Conservation (phyloP, 2,329 filamentous ascomycete species). For the Hysterium pulicare region DNA sequence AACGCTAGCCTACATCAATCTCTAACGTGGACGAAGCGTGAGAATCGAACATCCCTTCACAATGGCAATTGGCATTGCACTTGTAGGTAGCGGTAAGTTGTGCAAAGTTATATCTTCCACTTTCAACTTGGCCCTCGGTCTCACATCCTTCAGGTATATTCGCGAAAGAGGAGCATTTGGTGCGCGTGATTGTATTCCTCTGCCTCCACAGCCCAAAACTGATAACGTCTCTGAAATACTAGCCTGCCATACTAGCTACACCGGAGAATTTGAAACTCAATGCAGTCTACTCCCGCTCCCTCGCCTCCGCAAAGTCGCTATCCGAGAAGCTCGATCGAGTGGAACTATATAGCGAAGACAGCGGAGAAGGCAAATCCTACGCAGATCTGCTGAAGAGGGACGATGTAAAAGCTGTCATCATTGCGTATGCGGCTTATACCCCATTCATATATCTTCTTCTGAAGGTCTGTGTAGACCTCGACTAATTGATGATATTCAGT, state of each 20-base stretch:
- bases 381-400: slow-evolving; percentile 52
- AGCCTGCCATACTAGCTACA: slow-evolving; percentile 58
- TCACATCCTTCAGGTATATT: slow-evolving; percentile 49
- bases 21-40: too few relatives aligned
- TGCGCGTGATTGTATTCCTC: not conserved
- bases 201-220: slow-evolving; percentile 20
- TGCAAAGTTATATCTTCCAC: not conserved
- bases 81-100: slow-evolving; percentile 54
- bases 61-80: slow-evolving; percentile 53
- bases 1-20: too few relatives aligned
- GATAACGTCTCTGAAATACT: slow-evolving; percentile 8
- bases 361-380: slow-evolving; percentile 45
- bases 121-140: not conserved
- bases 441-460: slow-evolving; percentile 25
- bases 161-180: slow-evolving; percentile 52
- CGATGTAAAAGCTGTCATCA: slow-evolving; percentile 56
- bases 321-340: slow-evolving; percentile 41
- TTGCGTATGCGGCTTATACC: slow-evolving; percentile 43
- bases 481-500: too few relatives aligned
- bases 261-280: slow-evolving; percentile 55
- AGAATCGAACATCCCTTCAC: too few relatives aligned
- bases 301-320: slow-evolving; percentile 53
- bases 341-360: slow-evolving; percentile 59
- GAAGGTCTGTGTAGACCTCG: too few relatives aligned
- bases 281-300: slow-evolving; percentile 64